Evolutionary conservation across 768 basidiomycete genomes (phyloP).

Genomic region (Psilocybe azurescens): DNA sequence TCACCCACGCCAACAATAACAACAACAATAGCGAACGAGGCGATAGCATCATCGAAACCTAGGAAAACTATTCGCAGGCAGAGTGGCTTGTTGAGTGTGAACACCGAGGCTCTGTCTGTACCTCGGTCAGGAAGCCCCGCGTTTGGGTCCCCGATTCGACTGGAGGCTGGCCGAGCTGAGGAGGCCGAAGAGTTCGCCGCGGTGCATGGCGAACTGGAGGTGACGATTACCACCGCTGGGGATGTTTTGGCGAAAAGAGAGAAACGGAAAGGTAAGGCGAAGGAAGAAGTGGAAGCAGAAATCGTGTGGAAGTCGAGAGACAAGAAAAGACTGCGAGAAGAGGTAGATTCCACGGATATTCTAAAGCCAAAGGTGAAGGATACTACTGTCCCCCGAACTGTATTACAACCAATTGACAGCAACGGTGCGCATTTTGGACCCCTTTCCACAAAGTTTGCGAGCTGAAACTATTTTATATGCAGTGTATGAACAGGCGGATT

Average conservation of each 20-base stretch:
- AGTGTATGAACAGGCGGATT: conserved; percentile 27
- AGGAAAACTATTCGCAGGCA: conserved; percentile 49
- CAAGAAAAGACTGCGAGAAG: conserved; percentile 28
- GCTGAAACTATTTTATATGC: neutral
- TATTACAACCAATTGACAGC: conserved; percentile 49
- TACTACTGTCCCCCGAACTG: conserved; percentile 61
- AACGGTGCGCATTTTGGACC: conserved; percentile 33
- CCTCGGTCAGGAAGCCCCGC: conserved; percentile 71
- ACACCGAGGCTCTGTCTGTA: conserved; percentile 42
- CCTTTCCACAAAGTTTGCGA: too few species aligned
- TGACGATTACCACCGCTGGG: conserved; percentile 38
- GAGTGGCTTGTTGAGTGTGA: conserved; percentile 60
- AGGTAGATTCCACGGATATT: conserved; percentile 39
- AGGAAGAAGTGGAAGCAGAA: conserved; percentile 38
- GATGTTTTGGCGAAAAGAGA: conserved; percentile 46
- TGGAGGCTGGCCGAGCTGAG: conserved; percentile 60
- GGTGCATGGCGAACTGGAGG: conserved; percentile 34
- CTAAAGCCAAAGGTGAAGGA: conserved; percentile 62
- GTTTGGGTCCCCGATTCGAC: conserved; percentile 65
- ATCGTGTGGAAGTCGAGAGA: conserved; percentile 17
- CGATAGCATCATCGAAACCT: conserved; percentile 31
- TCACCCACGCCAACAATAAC: conserved; percentile 42
- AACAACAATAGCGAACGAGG: conserved; percentile 11
- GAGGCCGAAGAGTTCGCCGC: conserved; percentile 58
- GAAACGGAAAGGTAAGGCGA: conserved; percentile 50